A percentile compares a stretch with the other conserved stretches of the same genome.
These are phyloP conservation scores for Wallemia ichthyophaga DNA, from an alignment of 1,284 basidiomycete species.

Conservation along the genomic window DNA sequence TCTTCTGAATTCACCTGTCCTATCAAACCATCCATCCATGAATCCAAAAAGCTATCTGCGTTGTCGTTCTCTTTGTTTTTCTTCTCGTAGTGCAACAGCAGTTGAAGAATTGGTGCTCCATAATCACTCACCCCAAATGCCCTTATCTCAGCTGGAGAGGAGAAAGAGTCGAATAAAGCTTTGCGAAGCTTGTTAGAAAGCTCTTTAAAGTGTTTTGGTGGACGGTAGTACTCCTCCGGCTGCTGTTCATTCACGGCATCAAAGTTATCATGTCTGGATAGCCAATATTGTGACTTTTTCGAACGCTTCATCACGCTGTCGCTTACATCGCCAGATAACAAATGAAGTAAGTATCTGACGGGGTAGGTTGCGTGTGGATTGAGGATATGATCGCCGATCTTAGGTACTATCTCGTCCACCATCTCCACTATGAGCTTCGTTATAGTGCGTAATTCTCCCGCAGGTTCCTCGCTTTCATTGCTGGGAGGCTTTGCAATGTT, in stretches of 20 bases:
- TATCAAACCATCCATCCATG: conserved; percentile 46
- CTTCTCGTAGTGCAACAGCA: conserved; percentile 46
- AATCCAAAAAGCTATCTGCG: conserved; percentile 46
- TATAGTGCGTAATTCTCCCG: background rate
- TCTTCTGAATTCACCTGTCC: conserved; percentile 17
- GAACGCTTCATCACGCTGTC: background rate
- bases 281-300: background rate
- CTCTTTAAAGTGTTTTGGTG: background rate
- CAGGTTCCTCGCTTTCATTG: background rate
- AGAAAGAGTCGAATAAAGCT: background rate
- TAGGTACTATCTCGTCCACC: background rate
- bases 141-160: conserved; percentile 37
- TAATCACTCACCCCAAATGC: conserved; percentile 50
- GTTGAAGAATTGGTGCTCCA: conserved; percentile 51
- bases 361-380: background rate
- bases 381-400: background rate
- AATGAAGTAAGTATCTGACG: background rate
- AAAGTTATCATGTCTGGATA: background rate
- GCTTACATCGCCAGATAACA: background rate
- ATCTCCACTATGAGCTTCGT: background rate
- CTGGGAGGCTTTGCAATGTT: background rate
- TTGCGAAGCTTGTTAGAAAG: background rate
- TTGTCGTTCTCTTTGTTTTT: conserved; percentile 28
- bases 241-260: background rate
- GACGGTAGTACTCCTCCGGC: background rate